Conservation (phyloP, 805 yeast species). For the Kazachstania bromeliacearum region DNA sequence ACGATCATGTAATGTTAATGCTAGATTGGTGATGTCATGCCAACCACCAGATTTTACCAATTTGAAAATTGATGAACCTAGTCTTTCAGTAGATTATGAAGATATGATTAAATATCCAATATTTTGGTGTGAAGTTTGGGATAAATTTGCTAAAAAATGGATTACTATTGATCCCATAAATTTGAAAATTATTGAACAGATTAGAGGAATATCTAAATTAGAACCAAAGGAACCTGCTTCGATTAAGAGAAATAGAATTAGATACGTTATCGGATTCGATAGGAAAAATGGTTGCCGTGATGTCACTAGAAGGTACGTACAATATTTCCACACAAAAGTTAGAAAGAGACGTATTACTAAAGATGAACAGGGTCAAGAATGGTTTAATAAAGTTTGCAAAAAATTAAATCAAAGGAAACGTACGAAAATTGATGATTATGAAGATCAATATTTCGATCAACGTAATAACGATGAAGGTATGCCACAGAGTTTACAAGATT, state of each 20-base stretch:
- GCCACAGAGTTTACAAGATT: slow-evolving; percentile 76
- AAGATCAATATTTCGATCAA: slow-evolving; percentile 28
- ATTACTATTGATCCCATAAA: slow-evolving; percentile 78
- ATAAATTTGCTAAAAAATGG: slow-evolving; percentile 61
- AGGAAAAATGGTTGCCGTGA: slow-evolving; percentile 58
- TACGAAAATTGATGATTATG: slow-evolving; percentile 30
- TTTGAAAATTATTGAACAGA: slow-evolving; percentile 51
- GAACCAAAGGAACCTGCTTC: slow-evolving; percentile 47
- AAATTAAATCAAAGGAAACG: slow-evolving; percentile 21
- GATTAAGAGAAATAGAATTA: slow-evolving; percentile 39
- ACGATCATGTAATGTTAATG: slow-evolving; percentile 59
- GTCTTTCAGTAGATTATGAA: slow-evolving; percentile 2
- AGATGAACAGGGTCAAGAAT: slow-evolving; percentile 43
- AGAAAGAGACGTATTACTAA: slow-evolving; percentile 63
- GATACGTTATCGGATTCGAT: slow-evolving; percentile 75
- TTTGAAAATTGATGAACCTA: slow-evolving; percentile 5
- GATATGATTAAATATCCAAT: slow-evolving; percentile 45
- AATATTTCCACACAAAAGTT: slow-evolving; percentile 60
- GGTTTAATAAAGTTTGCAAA: slow-evolving; percentile 46
- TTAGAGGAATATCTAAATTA: slow-evolving; percentile 45
- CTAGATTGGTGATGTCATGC: slow-evolving; percentile 69
- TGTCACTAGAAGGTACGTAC: slow-evolving; percentile 76
- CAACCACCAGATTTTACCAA: slow-evolving; percentile 84
- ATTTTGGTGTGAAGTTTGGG: slow-evolving; percentile 95
- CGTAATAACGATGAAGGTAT: slow-evolving; percentile 71